phyloP scores from a whole-genome alignment of 768 basidiomycete species.

The Suillus paluster region DNA sequence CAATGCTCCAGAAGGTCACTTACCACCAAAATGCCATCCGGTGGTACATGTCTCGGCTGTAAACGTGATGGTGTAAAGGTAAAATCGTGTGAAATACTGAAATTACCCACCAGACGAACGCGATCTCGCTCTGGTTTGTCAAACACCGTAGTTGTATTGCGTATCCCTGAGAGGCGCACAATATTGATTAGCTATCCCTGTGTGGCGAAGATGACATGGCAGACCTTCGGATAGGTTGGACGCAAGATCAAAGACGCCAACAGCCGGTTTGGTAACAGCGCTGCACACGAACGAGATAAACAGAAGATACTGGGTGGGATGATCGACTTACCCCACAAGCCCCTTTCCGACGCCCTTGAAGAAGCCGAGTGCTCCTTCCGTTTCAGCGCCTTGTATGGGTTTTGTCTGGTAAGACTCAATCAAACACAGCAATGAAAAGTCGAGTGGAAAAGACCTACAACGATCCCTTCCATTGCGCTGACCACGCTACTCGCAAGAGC shows the following conservation, averaged over 20 bases:
- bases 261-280: conserved; percentile 93
- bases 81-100: neutral
- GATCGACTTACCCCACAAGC: conserved; percentile 74
- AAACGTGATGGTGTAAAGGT: neutral
- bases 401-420: conserved; percentile 66
- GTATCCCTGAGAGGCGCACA: conserved; percentile 69
- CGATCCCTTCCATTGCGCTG: conserved; percentile 94
- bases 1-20: conserved; percentile 30
- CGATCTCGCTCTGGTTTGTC: conserved; percentile 91
- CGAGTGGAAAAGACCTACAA: conserved; percentile 53
- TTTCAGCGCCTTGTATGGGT: conserved; percentile 95
- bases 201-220: neutral
- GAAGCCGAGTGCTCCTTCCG: conserved; percentile 93
- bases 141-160: conserved; percentile 98
- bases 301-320: conserved; percentile 6
- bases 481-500: conserved; percentile 93
- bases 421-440: conserved; percentile 9
- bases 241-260: conserved; percentile 95
- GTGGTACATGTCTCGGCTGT: conserved; percentile 83
- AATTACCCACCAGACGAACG: conserved; percentile 65
- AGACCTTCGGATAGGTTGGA: conserved; percentile 92
- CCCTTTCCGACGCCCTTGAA: conserved; percentile 98
- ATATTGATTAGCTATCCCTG: conserved; percentile 7
- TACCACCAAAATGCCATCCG: conserved; percentile 88
- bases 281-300: conserved; percentile 41